phyloP scores from a whole-genome alignment of 2,329 filamentous ascomycete species.

The Diatrype stigma region DNA sequence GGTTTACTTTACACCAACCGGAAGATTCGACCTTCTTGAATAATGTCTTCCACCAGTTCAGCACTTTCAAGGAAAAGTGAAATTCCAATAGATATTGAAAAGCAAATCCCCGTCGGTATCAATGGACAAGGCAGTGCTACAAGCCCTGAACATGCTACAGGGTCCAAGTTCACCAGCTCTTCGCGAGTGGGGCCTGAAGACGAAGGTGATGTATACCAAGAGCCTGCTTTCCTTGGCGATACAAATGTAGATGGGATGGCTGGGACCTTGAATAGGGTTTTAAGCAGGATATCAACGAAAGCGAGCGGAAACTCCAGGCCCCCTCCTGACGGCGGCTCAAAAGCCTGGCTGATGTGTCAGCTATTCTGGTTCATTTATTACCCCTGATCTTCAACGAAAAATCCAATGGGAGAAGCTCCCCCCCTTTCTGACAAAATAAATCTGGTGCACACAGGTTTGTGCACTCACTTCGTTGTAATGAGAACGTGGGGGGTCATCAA shows the following conservation, averaged over 20 bases:
- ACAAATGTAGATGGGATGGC: conserved; percentile 19
- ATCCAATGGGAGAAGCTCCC: too few species aligned
- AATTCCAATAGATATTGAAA: conserved; percentile 21
- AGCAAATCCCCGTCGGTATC: conserved; percentile 8
- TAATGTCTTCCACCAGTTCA: conserved; percentile 12
- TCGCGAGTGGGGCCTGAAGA: conserved; percentile 3
- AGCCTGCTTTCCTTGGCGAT: conserved; percentile 17
- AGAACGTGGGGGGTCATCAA: conserved; percentile 53
- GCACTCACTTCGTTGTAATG: conserved; percentile 43
- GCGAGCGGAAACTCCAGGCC: conserved; percentile 39
- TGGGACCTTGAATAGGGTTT: conserved; percentile 31
- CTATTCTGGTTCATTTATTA: too few species aligned
- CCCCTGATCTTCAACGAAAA: too few species aligned
- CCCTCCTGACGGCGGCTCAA: conserved; percentile 46
- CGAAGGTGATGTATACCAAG: conserved; percentile 15
- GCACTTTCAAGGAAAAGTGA: conserved; percentile 19
- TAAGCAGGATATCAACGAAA: conserved; percentile 38
- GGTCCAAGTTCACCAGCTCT: neutral
- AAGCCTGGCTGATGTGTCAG: conserved; percentile 44
- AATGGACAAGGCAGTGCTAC: neutral
- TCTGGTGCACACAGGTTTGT: conserved; percentile 23
- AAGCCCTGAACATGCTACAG: neutral
- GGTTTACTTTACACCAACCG: too few species aligned
- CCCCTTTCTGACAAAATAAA: conserved; percentile 1
- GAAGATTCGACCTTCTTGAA: too few species aligned